Base-by-base conservation (phyloP, 441 rosid species). In the Breynia disticha region DNA sequence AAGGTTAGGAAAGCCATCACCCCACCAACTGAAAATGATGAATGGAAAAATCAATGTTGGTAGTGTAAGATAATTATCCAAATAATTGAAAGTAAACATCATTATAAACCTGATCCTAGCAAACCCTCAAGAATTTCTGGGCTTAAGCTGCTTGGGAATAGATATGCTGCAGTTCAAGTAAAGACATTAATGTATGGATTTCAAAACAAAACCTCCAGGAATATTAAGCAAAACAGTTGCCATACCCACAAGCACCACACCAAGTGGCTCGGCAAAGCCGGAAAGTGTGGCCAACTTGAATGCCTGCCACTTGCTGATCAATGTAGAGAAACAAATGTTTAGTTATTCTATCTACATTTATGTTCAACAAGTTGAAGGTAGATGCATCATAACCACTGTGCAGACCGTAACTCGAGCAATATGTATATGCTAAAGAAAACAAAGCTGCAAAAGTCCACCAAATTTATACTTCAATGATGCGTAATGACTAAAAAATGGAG, bases 1-100 rank as follows among this genome's bases (percentile, higher is more conserved):
- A 93, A 76, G 20, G 99, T 93, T 38, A 93, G 82, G 76, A 93
- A 93, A 43, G 99, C 97, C 99, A 93, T 93, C 64, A 93, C 93
- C 59, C 99, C 99, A 61, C 99, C 97, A 74, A 93, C 99, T 93
- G 86, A 37, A 52, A 18, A 11, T 41, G 13, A 15, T 3, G n/a
- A n/a, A n/a, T n/a, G n/a, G n/a, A n/a, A 41, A 15, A 11, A 0
- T 11, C 15, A 41, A 4, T 9, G 13, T 3, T 15, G 1, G 44
- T 41, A 13, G 13, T 41, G n/a, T 41, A 41, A 41, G n/a, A 0
- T 41, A 54, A 21, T 63, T 57, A 59, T n/a, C 2, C 1, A 55
- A 56, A 18, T 43, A 20, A 38, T 43, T 39, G 54, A 39, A 41
- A 67, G 48, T 53, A 1, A 46, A 50, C 39, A 17, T 13, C 11